phyloP scores from a whole-genome alignment of 2,329 filamentous ascomycete species.

The Verticillium isaacii region DNA sequence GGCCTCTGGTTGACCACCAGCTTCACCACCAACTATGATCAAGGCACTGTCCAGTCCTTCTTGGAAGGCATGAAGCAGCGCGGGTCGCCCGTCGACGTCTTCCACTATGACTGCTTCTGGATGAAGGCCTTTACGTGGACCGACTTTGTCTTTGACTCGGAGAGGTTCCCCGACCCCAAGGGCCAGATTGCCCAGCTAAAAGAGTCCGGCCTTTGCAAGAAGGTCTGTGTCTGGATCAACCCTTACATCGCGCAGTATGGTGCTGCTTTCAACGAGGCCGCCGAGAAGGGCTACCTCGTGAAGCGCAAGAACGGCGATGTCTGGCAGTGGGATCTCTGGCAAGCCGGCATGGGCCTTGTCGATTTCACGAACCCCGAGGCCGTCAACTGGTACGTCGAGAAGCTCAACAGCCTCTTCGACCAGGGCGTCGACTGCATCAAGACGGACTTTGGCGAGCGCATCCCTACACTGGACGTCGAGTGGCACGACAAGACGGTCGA shows the following conservation, averaged over 20 bases:
- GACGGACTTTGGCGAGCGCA: constrained; percentile 71
- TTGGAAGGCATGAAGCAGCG: constrained; percentile 64
- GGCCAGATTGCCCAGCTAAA: constrained; percentile 62
- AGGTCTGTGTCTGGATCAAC: constrained; percentile 74
- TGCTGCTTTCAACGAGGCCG: constrained; percentile 59
- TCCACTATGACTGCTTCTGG: constrained; percentile 78
- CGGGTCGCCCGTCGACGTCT: constrained; percentile 63
- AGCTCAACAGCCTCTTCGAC: constrained; percentile 60
- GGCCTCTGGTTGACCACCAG: constrained; percentile 74
- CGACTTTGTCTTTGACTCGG: constrained; percentile 66
- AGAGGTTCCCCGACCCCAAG: constrained; percentile 64
- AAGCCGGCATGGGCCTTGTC: constrained; percentile 69
- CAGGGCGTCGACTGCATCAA: constrained; percentile 69
- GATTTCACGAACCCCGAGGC: constrained; percentile 72
- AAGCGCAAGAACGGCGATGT: constrained; percentile 65
- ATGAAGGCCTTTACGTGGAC: constrained; percentile 73
- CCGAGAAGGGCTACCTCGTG: constrained; percentile 63
- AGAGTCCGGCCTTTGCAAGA: constrained; percentile 52
- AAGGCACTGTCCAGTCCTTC: constrained; percentile 62
- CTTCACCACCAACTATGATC: constrained; percentile 70
- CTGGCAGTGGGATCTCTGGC: constrained; percentile 76
- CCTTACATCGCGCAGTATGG: constrained; percentile 69
- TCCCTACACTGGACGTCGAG: constrained; percentile 59
- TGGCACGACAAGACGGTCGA: constrained; percentile 58
- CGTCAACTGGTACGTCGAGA: constrained; percentile 57